phyloP scores from a whole-genome alignment of 2,329 filamentous ascomycete genomes.

The Sphaerulina vaccinii region DNA sequence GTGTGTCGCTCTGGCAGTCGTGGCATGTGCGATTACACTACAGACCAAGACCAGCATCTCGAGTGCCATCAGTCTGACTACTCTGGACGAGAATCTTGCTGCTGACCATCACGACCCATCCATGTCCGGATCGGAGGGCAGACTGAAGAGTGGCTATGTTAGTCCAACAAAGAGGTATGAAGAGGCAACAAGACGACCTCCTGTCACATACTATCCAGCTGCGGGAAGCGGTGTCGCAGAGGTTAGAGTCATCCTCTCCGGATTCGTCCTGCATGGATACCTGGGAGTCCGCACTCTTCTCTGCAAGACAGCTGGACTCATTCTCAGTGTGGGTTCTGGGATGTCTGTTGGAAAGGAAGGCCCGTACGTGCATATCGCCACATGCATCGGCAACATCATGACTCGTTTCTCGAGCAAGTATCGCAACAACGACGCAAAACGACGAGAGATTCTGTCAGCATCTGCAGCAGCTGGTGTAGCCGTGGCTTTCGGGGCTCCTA shows the following conservation, averaged over 20 bases:
- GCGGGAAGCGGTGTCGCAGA: slow-evolving; percentile 96
- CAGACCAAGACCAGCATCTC: slow-evolving; percentile 93
- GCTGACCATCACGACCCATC: slow-evolving; percentile 55
- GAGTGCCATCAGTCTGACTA: slow-evolving; percentile 80
- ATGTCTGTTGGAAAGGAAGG: slow-evolving; percentile 93
- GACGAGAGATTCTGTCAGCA: slow-evolving; percentile 89
- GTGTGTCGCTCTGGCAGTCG: slow-evolving; percentile 66
- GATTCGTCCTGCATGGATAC: slow-evolving; percentile 95
- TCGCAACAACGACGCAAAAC: slow-evolving; percentile 87
- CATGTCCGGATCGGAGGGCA: slow-evolving; percentile 39
- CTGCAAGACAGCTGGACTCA: slow-evolving; percentile 77
- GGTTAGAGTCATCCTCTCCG: slow-evolving; percentile 95
- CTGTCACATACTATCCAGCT: slow-evolving; percentile 93
- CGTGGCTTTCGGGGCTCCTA: slow-evolving; percentile 89
- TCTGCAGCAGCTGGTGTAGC: slow-evolving; percentile 89
- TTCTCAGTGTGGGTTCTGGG: slow-evolving; percentile 88
- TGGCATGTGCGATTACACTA: slow-evolving; percentile 77
- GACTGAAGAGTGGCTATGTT: slow-evolving; percentile 32
- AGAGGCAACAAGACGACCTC: slow-evolving; percentile 50
- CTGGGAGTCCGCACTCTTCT: slow-evolving; percentile 82
- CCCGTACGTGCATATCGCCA: slow-evolving; percentile 95
- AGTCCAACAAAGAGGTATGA: slow-evolving; percentile 44
- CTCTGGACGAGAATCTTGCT: slow-evolving; percentile 87
- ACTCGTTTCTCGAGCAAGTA: slow-evolving; percentile 95
- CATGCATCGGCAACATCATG: slow-evolving; percentile 91